These are phyloP conservation scores for Rhodotorula toruloides DNA, from an alignment of 768 basidiomycete genomes.

Conservation along the genomic window DNA sequence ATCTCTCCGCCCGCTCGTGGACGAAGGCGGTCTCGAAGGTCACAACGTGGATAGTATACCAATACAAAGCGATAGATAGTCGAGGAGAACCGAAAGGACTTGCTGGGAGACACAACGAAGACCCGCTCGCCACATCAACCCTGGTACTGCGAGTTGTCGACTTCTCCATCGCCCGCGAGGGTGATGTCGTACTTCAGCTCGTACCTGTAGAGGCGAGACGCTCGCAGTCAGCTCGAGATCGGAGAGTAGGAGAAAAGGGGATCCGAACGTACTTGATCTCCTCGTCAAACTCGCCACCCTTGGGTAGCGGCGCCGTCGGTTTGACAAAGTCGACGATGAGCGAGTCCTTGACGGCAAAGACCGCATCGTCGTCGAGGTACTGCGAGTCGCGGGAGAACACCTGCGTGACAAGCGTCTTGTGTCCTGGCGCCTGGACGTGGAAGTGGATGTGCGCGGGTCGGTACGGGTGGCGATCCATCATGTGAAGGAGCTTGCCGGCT, in stretches of 20 bases:
- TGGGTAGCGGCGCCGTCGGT: slow-evolving; percentile 12
- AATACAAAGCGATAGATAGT: too few species aligned
- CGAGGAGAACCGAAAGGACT: too few species aligned
- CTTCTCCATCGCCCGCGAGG: slow-evolving; percentile 1
- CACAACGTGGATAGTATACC: too few species aligned
- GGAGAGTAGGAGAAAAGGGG: too few species aligned
- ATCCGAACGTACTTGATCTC: slow-evolving; percentile 25
- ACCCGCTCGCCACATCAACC: neutral
- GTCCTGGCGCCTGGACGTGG: slow-evolving; percentile 32
- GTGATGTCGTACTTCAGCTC: slow-evolving; percentile 34
- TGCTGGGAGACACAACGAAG: neutral
- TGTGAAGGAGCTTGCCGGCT: slow-evolving; percentile 38
- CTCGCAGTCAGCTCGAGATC: too few species aligned
- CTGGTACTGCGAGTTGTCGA: slow-evolving; percentile 4
- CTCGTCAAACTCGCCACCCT: slow-evolving; percentile 28
- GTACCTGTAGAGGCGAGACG: too few species aligned
- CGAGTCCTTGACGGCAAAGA: slow-evolving; percentile 43
- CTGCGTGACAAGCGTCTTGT: slow-evolving; percentile 42
- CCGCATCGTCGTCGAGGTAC: slow-evolving; percentile 42
- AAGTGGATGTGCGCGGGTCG: slow-evolving; percentile 24
- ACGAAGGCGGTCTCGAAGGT: too few species aligned
- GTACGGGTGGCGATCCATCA: slow-evolving; percentile 41
- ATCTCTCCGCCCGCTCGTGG: too few species aligned
- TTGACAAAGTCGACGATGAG: slow-evolving; percentile 39
- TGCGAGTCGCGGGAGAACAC: slow-evolving; percentile 39